Base-by-base conservation (phyloP, 768 basidiomycete genomes). In the Phlegmacium glaucopus region DNA sequence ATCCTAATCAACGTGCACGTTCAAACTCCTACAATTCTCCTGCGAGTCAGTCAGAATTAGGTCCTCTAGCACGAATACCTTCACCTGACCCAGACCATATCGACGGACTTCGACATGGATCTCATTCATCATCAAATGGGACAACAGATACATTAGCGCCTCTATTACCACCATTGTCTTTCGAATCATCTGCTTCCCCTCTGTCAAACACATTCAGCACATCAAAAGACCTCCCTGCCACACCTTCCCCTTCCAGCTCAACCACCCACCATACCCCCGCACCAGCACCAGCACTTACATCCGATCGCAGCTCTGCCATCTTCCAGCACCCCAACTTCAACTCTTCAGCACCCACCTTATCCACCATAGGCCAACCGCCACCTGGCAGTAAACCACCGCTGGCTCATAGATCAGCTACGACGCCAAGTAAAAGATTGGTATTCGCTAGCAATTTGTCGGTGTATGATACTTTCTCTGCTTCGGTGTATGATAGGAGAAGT, bases 371-470 rank as follows among this genome's bases (percentile, higher is more conserved):
- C 28, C 26, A 7, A 44, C 52, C 10, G 17, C 41, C 17, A 53
- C 53, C 44, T 44, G 76, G 1, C 57, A 82, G 22, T 22, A 22
- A 22, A 13, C 56, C 84, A 17, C 76, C 78, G 26, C 70, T 86
- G n/a, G 64, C 83, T 4, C 85, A 86, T 47, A 79, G 93, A 32
- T 80, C 87, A 8, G 82, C 85, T 44, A 85, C 91, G 28, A 75
- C 78, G 2, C 77, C 82, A 6, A 63, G 71, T 52, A 93, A 92
- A 64, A 76, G 82, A 49, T 72, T 97, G 44, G 80, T 87, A 44
- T 99, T 97, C 68, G 94, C 94, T 26, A 87, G 80, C 40, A 95
- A 92, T 61, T 69, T 98, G 61, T 90, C 90, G 25, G 90, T 99
- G 36, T 98, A 98, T 61, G 90, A 94, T 66, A 99, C 95, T n/a